A percentile compares a stretch with the other conserved stretches of the same genome.
phyloP scores from a whole-genome alignment of 257 asterid genomes.

The Agastache rugosa region DNA sequence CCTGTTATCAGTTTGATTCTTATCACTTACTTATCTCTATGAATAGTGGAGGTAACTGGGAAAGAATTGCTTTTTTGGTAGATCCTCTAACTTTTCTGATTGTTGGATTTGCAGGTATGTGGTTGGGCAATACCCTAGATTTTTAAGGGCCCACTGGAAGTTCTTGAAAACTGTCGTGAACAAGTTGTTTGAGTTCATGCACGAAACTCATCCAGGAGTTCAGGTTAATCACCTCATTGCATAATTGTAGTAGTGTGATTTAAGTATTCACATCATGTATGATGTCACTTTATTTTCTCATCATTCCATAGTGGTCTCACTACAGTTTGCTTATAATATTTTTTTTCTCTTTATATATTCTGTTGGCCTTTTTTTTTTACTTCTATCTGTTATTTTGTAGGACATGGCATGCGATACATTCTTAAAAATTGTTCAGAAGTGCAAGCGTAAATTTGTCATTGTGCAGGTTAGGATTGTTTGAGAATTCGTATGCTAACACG shows the following conservation, averaged over 20 bases:
- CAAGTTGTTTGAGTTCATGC: constrained; percentile 99
- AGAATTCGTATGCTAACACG: not conserved
- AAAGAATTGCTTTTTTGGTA: not conserved
- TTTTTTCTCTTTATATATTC: not conserved
- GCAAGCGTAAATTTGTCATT: constrained; percentile 94
- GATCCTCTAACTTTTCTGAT: constrained; percentile 6
- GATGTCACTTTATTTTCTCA: not conserved
- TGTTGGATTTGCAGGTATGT: constrained; percentile 75
- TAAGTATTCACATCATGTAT: constrained; percentile 2
- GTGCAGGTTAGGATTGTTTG: constrained; percentile 61
- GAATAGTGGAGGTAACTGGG: constrained; percentile 8
- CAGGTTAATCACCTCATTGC: constrained; percentile 61
- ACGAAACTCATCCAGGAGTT: constrained; percentile 99
- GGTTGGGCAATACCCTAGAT: constrained; percentile 98
- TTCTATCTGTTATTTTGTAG: constrained; percentile 45
- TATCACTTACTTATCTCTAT: constrained; percentile 1
- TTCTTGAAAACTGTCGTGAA: constrained; percentile 98
- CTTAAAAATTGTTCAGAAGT: constrained; percentile 97
- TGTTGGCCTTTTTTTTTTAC: constrained; percentile 16
- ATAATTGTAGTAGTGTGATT: constrained; percentile 6
- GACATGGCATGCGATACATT: constrained; percentile 99
- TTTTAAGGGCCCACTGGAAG: constrained; percentile 99
- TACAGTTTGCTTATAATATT: not conserved
- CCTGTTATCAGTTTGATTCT: constrained; percentile 15
- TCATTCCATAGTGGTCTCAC: constrained; percentile 22